Base-by-base conservation (phyloP, 176 grass and related monocot genomes). In the Ensete ventricosum region DNA sequence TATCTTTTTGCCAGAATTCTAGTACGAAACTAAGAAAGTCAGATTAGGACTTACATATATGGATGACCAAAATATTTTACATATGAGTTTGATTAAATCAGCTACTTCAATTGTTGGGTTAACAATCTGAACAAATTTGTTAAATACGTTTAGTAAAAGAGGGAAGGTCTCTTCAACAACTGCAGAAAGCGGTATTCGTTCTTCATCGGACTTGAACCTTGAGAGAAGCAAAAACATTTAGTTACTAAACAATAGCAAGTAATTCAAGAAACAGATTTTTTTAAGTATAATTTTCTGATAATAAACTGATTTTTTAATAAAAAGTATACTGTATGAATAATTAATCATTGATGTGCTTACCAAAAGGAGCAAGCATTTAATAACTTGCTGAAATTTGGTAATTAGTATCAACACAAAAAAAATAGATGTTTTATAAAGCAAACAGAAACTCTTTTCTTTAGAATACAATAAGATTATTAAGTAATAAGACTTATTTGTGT, bases 41-140 rank as follows among this genome's bases (percentile, higher is more conserved):
- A 27, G 34, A 57, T 27, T 57, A 29, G 25, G 2, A 34, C 90
- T 52, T 91, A 97, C 94, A 89, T 97, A 97, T 66, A 97, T 97
- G 81, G 94, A 97, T 52, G 94, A 97, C 94, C 94, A 97, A 83
- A 97, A 97, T 85, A 97, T 91, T 90, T 97, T 97, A 78, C 94
- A 93, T 79, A 93, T 93, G 73, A 97, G 79, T 77, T 97, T 97
- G 82, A 93, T 83, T 64, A 97, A 76, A 83, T 97, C 94, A 77
- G 94, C 90, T 60, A 87, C 88, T 91, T 97, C 94, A 83, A 97
- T 76, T 51, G 90, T 67, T 2, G 90, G 84, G 53, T 89, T 97
- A 19, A 78, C 77, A 83, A 89, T 85, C 83, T 88, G 83, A 87
- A 88, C 87, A 81, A 97, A 82, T 48, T 82, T 89, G 77, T 82